A percentile compares a stretch with the other conserved stretches of the same genome.
These are phyloP conservation scores for Lasiodiplodia gonubiensis DNA, from an alignment of 2,329 filamentous ascomycete species.

Conservation along the genomic window DNA sequence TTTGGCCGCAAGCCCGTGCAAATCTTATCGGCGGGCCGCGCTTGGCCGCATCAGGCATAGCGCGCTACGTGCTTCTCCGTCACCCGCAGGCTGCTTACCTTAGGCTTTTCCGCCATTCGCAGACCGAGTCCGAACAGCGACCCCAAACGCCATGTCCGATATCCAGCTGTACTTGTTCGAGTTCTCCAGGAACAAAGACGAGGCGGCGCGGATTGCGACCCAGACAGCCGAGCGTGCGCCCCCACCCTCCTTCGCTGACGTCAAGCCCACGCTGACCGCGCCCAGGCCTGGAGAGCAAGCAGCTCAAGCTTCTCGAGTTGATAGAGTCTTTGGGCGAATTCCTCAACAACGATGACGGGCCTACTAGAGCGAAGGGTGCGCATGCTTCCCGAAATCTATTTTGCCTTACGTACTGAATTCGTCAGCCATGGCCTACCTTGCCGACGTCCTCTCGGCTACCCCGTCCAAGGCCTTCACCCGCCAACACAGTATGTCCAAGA, in stretches of 20 bases:
- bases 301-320: constrained; percentile 65
- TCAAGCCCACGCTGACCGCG: constrained; percentile 28
- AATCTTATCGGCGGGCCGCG: constrained; percentile 25
- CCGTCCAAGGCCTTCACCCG: constrained; percentile 62
- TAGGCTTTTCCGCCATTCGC: constrained; percentile 27
- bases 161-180: constrained; percentile 59
- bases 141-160: constrained; percentile 51
- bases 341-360: constrained; percentile 68
- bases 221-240: constrained; percentile 48
- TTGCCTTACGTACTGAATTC: constrained; percentile 36
- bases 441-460: constrained; percentile 57
- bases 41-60: constrained; percentile 20
- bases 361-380: constrained; percentile 63
- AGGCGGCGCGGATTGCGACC: constrained; percentile 51
- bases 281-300: constrained; percentile 63
- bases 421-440: constrained; percentile 56
- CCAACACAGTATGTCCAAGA: constrained; percentile 58
- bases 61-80: constrained; percentile 21
- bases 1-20: constrained; percentile 13
- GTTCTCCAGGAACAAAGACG: constrained; percentile 54
- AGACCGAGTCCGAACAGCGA: background rate
- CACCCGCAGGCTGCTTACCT: constrained; percentile 28
- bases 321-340: constrained; percentile 70
- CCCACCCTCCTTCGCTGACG: constrained; percentile 16
- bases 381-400: constrained; percentile 42